Evolutionary conservation across 2,329 filamentous ascomycete species (phyloP), one percentile per base, ranked within the genome.

Genomic region (Stenocarpella maydis): DNA sequence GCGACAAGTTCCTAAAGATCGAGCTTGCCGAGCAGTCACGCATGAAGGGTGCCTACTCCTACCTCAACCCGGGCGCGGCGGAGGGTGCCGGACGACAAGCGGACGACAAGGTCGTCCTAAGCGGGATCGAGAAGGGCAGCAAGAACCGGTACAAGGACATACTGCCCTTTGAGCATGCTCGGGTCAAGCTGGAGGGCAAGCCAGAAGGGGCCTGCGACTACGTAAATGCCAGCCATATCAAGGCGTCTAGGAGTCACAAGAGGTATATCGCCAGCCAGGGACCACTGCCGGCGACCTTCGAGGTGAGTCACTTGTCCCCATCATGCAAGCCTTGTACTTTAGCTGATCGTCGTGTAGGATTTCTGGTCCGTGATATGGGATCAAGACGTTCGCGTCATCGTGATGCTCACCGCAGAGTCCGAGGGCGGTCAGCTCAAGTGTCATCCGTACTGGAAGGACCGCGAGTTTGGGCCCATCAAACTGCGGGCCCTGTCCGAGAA

Each of bases 121-220:
- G 93, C 0, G 96, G 96, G 9, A 92, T 99, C 37, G 96, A 99
- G 76, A 96, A 98, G 79, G 96, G 96, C 9, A 89, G 86, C 21
- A 98, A 98, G 83, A 99, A 99, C 75, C 89, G 96, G 10, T 99
- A 99, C 83, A 98, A 98, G 82, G 97, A 98, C 74, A 98, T 98
- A 68, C 91, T 97, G 81, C 96, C 96, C 0, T 99, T 97, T 77
- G 95, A 98, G 76, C 96, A 99, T 79, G 91, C 94, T 3, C 86
- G 96, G 70, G 96, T 99, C 66, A 94, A 89, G 73, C 81, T 99
- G 55, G 86, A 92, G 73, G 88, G 89, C 50, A 88, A 91, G 43
- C 82, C 87, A 0, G 82, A 86, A 1, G 91, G 90, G 15, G 86
- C 84, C 26, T 97, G 95, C 79, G 96, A 99, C 79, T 99, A 99